Conservation (phyloP, 495 filamentous ascomycete species). For the Endocarpon pusillum region DNA sequence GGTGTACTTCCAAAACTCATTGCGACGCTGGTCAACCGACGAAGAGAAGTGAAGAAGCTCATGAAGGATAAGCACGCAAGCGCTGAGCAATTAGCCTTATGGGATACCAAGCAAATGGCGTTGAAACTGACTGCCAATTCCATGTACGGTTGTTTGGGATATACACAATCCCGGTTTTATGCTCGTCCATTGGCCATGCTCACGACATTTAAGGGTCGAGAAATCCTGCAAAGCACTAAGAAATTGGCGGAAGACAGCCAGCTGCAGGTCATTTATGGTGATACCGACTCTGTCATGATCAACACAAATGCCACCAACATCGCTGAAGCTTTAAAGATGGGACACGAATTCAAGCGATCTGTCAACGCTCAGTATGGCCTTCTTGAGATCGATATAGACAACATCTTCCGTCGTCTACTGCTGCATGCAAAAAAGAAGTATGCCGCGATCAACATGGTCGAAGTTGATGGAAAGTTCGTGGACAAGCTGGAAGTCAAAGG, state of each 20-base stretch:
- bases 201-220: slow-evolving; percentile 91
- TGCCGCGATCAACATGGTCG: slow-evolving; percentile 84
- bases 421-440: slow-evolving; percentile 99
- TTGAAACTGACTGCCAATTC: slow-evolving; percentile 97
- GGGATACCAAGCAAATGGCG: slow-evolving; percentile 95
- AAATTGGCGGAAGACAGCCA: slow-evolving; percentile 78
- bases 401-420: slow-evolving; percentile 82
- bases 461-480: slow-evolving; percentile 72
- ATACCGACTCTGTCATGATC: slow-evolving; percentile 99
- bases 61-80: slow-evolving; percentile 92
- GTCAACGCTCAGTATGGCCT: slow-evolving; percentile 84
- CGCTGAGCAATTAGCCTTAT: slow-evolving; percentile 72
- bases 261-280: slow-evolving; percentile 90
- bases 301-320: slow-evolving; percentile 94
- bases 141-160: slow-evolving; percentile 98
- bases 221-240: slow-evolving; percentile 90
- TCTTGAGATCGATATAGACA: slow-evolving; percentile 95
- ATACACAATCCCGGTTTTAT: slow-evolving; percentile 90
- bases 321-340: slow-evolving; percentile 75
- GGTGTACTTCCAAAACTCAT: slow-evolving; percentile 85
- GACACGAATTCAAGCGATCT: slow-evolving; percentile 57
- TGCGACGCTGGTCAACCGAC: slow-evolving; percentile 69
- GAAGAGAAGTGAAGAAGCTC: slow-evolving; percentile 77
- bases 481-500: slow-evolving; percentile 97
- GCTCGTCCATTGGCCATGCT: slow-evolving; percentile 88